phyloP scores from a whole-genome alignment of 352 stramenopile species.

The Globisporangium okanoganense region DNA sequence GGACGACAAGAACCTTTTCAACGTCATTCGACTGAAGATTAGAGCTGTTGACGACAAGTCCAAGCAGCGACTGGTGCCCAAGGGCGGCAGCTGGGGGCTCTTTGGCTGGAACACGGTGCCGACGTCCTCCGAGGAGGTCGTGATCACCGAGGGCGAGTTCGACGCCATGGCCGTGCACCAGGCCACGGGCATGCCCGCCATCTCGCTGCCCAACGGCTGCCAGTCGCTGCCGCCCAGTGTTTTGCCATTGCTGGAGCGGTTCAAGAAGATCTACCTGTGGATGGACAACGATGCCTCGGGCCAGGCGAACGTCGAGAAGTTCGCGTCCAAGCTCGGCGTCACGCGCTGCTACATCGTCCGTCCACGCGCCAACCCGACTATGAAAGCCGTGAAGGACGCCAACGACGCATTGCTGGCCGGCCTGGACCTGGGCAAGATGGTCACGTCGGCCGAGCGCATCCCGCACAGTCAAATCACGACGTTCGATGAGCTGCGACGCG shows the following conservation, averaged over 20 bases:
- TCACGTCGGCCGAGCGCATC: constrained; percentile 79
- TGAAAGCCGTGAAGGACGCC: constrained; percentile 92
- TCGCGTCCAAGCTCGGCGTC: constrained; percentile 94
- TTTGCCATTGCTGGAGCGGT: constrained; percentile 94
- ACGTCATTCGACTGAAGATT: constrained; percentile 82
- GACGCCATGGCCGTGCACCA: constrained; percentile 98
- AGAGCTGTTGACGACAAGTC: constrained; percentile 82
- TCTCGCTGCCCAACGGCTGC: constrained; percentile 98
- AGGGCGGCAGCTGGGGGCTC: constrained; percentile 95
- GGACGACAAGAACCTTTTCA: constrained; percentile 74
- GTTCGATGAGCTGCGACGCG: constrained; percentile 89
- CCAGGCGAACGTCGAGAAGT: constrained; percentile 94
- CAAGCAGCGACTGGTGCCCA: constrained; percentile 84
- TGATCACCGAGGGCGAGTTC: constrained; percentile 98
- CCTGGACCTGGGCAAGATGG: constrained; percentile 83
- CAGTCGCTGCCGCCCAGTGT: constrained; percentile 94
- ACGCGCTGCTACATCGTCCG: constrained; percentile 90
- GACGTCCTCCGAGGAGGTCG: constrained; percentile 80
- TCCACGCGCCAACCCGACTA: constrained; percentile 29
- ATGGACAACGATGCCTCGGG: constrained; percentile 98
- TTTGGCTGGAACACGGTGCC: constrained; percentile 99
- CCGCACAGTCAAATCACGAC: constrained; percentile 93
- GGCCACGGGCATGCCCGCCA: constrained; percentile 86
- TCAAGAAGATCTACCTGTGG: constrained; percentile 98
- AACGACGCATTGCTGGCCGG: constrained; percentile 96